Evolutionary conservation across 352 stramenopile genomes (phyloP).

Genomic region (Phytophthora pinifolia): DNA sequence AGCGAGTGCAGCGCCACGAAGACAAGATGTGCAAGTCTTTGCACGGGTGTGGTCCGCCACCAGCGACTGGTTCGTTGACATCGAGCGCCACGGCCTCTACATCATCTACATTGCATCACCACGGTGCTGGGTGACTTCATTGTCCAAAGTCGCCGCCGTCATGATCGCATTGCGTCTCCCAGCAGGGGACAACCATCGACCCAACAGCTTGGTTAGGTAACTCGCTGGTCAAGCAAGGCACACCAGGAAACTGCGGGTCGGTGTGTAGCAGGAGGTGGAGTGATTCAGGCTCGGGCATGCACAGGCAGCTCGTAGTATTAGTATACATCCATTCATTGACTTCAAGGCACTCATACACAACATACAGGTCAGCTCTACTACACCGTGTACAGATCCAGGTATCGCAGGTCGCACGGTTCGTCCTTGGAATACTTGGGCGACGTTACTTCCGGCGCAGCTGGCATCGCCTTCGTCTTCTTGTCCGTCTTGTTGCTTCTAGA

Average conservation of each 20-base stretch:
- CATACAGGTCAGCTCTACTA: too few species aligned
- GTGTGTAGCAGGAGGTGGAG: too few species aligned
- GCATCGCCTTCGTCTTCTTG: constrained; percentile 12
- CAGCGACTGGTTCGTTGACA: constrained; percentile 3
- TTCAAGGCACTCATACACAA: not conserved
- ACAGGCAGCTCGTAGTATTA: not conserved
- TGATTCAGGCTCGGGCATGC: too few species aligned
- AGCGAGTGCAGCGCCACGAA: constrained; percentile 10
- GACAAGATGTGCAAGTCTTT: constrained; percentile 24
- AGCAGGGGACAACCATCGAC: too few species aligned
- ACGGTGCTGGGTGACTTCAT: too few species aligned
- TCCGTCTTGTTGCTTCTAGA: constrained; percentile 14
- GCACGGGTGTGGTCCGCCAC: constrained; percentile 14
- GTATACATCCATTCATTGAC: constrained; percentile 9
- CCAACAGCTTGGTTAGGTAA: too few species aligned
- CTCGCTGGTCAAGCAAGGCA: too few species aligned
- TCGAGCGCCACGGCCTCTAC: constrained; percentile 10
- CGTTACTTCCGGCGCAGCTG: not conserved
- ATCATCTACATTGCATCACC: constrained; percentile 2
- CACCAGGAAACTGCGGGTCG: too few species aligned
- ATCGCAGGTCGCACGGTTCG: constrained; percentile 29
- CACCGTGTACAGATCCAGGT: constrained; percentile 28
- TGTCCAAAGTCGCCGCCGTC: too few species aligned
- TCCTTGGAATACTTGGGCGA: constrained; percentile 22
- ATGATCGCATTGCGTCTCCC: too few species aligned